Conservation (phyloP, 2,329 filamentous ascomycete genomes). For the Ophiosphaerella narmari region DNA sequence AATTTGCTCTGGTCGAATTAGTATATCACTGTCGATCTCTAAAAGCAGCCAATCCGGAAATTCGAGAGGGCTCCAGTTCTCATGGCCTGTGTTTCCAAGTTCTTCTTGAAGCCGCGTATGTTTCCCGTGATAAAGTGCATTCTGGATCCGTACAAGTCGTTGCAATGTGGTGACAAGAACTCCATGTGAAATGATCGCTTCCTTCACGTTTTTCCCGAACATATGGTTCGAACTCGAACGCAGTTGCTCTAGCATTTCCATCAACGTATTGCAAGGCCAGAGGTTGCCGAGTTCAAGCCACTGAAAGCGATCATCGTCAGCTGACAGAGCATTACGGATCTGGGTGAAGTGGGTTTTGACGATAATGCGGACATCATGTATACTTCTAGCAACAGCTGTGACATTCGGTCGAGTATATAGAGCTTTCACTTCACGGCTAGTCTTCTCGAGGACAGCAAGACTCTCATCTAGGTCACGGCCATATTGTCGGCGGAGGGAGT, state of each 20-base stretch:
- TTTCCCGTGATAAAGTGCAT: slow-evolving; percentile 27
- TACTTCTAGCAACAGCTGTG: no score
- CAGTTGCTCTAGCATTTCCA: slow-evolving; percentile 54
- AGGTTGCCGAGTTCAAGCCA: slow-evolving; percentile 39
- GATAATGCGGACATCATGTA: no score
- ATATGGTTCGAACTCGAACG: slow-evolving; percentile 27
- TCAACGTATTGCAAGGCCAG: slow-evolving; percentile 52
- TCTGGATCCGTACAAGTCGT: slow-evolving; percentile 50
- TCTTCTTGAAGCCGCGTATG: slow-evolving; percentile 49
- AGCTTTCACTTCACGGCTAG: no score
- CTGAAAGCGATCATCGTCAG: slow-evolving; percentile 9
- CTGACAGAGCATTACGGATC: slow-evolving; percentile 25
- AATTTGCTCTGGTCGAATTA: slow-evolving; percentile 66
- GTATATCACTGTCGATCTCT: slow-evolving; percentile 67
- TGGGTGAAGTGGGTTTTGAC: no score
- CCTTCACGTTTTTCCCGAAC: no score
- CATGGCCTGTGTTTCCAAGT: slow-evolving; percentile 55
- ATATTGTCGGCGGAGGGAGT: no score
- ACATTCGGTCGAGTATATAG: no score
- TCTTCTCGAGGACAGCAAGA: no score
- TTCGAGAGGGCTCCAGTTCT: slow-evolving; percentile 59
- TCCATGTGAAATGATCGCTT: slow-evolving; percentile 34
- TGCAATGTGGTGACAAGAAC: slow-evolving; percentile 53
- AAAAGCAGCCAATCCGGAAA: slow-evolving; percentile 68
- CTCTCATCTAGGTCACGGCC: no score